Conservation (phyloP, 768 basidiomycete species). For the Russula sp. region DNA sequence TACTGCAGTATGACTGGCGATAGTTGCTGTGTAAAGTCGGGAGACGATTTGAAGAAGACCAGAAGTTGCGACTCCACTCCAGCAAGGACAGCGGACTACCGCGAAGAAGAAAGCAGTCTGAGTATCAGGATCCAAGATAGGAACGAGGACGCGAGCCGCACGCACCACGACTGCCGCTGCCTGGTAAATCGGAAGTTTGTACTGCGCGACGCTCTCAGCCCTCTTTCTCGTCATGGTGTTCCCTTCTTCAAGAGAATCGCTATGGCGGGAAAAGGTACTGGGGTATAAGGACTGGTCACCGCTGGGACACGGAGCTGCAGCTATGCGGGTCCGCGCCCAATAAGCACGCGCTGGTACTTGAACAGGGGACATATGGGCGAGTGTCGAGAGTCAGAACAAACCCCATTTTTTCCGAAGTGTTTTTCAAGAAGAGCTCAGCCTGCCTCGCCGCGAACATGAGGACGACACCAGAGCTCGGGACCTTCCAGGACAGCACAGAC, state of each 20-base stretch:
- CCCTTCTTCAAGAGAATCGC: background rate
- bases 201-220: background rate
- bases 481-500: background rate
- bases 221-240: background rate
- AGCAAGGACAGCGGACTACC: constrained; percentile 15
- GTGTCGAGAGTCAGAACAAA: background rate
- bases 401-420: background rate
- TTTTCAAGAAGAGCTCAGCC: background rate
- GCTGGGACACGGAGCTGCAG: background rate
- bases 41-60: constrained; percentile 6
- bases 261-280: background rate
- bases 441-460: background rate
- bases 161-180: constrained; percentile 17
- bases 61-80: constrained; percentile 18
- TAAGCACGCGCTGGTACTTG: background rate
- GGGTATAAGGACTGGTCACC: background rate
- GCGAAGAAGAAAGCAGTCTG: background rate
- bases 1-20: background rate
- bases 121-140: background rate
- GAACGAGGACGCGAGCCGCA: background rate
- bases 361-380: background rate
- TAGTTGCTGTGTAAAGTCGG: background rate
- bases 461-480: background rate
- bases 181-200: constrained; percentile 13
- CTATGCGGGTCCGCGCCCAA: background rate